Percentiles rank a stretch among this genome's conserved stretches.
phyloP scores from a whole-genome alignment of 768 basidiomycete species.

The Boletus insuetus region DNA sequence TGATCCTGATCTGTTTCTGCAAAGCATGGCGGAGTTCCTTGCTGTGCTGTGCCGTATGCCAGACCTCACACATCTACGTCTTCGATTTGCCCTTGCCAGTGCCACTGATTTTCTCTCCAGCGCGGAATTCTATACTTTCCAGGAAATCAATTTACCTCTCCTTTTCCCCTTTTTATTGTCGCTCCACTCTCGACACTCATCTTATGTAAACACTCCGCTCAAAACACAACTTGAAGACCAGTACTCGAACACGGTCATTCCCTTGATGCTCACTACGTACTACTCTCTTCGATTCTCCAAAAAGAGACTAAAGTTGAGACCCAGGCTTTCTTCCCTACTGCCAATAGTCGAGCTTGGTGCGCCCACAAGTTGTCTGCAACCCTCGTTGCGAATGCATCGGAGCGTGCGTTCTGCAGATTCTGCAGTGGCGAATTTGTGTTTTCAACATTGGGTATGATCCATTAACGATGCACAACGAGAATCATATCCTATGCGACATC shows the following conservation, averaged over 20 bases:
- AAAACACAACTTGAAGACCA: too few relatives aligned
- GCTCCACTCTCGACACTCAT: constrained; percentile 8
- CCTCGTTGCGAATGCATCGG: too few relatives aligned
- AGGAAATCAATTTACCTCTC: background rate
- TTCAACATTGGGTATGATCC: too few relatives aligned
- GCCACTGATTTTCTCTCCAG: background rate
- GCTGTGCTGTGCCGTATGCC: constrained; percentile 34
- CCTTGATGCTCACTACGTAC: background rate
- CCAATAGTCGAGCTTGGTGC: background rate
- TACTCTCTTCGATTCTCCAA: background rate
- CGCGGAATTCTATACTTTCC: background rate
- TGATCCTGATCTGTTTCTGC: constrained; percentile 19
- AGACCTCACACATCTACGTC: constrained; percentile 29
- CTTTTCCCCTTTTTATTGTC: constrained; percentile 7
- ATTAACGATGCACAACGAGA: too few relatives aligned
- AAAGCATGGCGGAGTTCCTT: constrained; percentile 31
- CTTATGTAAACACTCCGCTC: constrained; percentile 4
- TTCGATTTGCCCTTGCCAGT: constrained; percentile 31
- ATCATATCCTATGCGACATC: too few relatives aligned
- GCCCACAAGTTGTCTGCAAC: too few relatives aligned
- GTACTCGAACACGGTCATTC: too few relatives aligned
- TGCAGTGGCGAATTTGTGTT: too few relatives aligned
- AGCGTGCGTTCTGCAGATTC: too few relatives aligned
- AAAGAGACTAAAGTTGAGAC: background rate
- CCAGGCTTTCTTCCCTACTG: background rate